Evolutionary conservation across 768 basidiomycete species (phyloP).

Genomic region (Mycena haematopus): DNA sequence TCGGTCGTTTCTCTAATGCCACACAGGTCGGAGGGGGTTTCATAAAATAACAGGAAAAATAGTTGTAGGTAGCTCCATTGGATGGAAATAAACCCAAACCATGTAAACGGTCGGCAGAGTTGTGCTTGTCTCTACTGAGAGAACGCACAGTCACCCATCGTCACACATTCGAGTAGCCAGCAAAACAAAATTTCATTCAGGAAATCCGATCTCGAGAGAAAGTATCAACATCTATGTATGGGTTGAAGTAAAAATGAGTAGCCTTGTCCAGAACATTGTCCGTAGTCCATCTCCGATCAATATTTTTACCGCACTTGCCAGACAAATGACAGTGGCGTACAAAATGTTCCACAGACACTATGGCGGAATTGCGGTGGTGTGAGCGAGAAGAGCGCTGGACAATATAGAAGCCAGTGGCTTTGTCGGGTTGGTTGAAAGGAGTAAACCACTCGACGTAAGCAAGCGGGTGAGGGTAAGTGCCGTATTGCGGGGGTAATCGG

Average conservation of each 20-base stretch:
- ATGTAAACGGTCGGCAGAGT: no score
- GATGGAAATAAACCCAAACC: no score
- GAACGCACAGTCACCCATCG: no score
- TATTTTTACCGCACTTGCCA: slow-evolving; percentile 20
- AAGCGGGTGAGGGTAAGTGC: slow-evolving; percentile 21
- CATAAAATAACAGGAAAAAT: no score
- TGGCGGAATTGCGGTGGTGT: slow-evolving; percentile 27
- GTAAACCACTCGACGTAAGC: slow-evolving; percentile 38
- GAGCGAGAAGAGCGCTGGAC: slow-evolving; percentile 31
- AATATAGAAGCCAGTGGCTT: slow-evolving; percentile 27
- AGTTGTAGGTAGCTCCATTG: no score
- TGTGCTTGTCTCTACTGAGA: no score
- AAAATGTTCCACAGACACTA: slow-evolving; percentile 28
- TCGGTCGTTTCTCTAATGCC: no score
- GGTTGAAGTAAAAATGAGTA: slow-evolving; percentile 24
- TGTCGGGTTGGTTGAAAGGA: slow-evolving; percentile 21
- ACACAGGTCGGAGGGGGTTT: no score
- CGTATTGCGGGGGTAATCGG: slow-evolving; percentile 24
- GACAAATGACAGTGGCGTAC: slow-evolving; percentile 31
- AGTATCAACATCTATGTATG: slow-evolving; percentile 28
- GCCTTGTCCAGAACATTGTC: slow-evolving; percentile 31
- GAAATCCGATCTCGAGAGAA: slow-evolving; percentile 9
- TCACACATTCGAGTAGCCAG: no score
- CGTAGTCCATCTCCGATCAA: slow-evolving; percentile 27
- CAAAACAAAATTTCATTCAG: no score